These are phyloP conservation scores for Epichloe festucae DNA, from an alignment of 2,329 filamentous ascomycete genomes.

Conservation along the genomic window DNA sequence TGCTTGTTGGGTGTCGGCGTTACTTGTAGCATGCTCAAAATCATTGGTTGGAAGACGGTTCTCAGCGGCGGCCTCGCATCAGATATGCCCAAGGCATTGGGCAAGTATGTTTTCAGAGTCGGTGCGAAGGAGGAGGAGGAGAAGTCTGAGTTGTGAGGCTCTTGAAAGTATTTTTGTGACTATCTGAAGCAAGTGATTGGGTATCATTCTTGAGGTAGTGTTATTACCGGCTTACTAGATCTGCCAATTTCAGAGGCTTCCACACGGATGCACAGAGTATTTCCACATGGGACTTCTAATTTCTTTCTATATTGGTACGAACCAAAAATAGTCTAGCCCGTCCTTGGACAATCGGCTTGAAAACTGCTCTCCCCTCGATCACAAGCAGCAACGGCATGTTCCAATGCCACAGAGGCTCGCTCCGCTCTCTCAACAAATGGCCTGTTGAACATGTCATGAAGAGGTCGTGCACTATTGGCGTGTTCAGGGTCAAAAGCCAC, in stretches of 20 bases:
- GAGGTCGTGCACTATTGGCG: constrained; percentile 52
- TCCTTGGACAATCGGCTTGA: neutral
- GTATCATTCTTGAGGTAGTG: too few relatives aligned
- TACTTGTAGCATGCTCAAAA: too few relatives aligned
- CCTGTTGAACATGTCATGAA: constrained; percentile 47
- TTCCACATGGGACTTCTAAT: too few relatives aligned
- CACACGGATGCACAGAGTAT: too few relatives aligned
- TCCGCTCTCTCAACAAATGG: constrained; percentile 42
- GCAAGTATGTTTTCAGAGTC: constrained; percentile 43
- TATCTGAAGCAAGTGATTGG: too few relatives aligned
- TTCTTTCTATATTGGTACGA: too few relatives aligned
- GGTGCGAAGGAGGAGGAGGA: neutral
- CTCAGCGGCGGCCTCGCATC: constrained; percentile 31
- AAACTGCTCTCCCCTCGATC: constrained; percentile 7
- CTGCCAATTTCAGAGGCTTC: too few relatives aligned
- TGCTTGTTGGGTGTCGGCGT: too few relatives aligned
- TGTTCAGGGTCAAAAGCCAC: constrained; percentile 64
- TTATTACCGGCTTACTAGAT: too few relatives aligned
- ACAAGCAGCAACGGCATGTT: constrained; percentile 12
- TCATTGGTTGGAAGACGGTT: constrained; percentile 10
- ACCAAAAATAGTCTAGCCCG: too few relatives aligned
- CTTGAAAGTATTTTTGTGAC: too few relatives aligned
- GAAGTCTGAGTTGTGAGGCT: constrained; percentile 5
- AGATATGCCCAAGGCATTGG: constrained; percentile 45
- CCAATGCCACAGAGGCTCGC: constrained; percentile 35